Percentiles rank a stretch among this genome's conserved stretches.
These are phyloP conservation scores for Tephrocybe rancida DNA, from an alignment of 768 basidiomycete genomes.

Conservation along the genomic window DNA sequence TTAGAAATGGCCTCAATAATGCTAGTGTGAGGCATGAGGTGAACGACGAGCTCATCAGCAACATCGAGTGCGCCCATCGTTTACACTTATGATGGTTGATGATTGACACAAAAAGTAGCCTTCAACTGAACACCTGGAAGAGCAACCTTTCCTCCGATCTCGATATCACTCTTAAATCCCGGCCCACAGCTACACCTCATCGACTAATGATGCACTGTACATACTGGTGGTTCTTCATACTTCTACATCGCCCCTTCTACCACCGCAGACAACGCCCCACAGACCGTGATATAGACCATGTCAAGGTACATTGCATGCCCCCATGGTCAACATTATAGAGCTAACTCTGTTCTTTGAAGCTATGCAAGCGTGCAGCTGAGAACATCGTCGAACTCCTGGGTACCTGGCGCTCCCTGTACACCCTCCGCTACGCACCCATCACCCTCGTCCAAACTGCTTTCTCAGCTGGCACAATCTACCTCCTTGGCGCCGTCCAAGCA, in stretches of 20 bases:
- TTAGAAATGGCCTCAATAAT: constrained; percentile 46
- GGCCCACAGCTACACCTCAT: constrained; percentile 52
- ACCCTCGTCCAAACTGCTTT: constrained; percentile 60
- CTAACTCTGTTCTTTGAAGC: constrained; percentile 31
- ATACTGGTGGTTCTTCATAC: constrained; percentile 62
- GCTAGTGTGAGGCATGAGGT: constrained; percentile 40
- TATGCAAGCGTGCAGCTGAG: constrained; percentile 55
- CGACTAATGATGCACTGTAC: constrained; percentile 56
- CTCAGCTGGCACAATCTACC: constrained; percentile 60
- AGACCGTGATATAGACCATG: constrained; percentile 49
- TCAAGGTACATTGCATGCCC: constrained; percentile 42
- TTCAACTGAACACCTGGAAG: constrained; percentile 53
- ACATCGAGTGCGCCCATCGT: constrained; percentile 51
- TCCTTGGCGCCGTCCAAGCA: constrained; percentile 56
- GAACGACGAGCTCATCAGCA: constrained; percentile 49
- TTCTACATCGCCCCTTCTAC: constrained; percentile 62
- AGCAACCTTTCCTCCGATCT: constrained; percentile 46
- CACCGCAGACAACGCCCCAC: constrained; percentile 40
- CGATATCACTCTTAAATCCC: constrained; percentile 49
- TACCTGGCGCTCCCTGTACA: constrained; percentile 54
- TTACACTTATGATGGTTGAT: background rate
- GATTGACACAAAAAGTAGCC: constrained; percentile 24
- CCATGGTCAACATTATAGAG: constrained; percentile 13
- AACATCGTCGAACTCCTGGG: constrained; percentile 56
- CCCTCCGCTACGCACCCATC: constrained; percentile 58